Evolutionary conservation across 352 stramenopile genomes (phyloP).

Genomic region (Pythium vanterpoolii): DNA sequence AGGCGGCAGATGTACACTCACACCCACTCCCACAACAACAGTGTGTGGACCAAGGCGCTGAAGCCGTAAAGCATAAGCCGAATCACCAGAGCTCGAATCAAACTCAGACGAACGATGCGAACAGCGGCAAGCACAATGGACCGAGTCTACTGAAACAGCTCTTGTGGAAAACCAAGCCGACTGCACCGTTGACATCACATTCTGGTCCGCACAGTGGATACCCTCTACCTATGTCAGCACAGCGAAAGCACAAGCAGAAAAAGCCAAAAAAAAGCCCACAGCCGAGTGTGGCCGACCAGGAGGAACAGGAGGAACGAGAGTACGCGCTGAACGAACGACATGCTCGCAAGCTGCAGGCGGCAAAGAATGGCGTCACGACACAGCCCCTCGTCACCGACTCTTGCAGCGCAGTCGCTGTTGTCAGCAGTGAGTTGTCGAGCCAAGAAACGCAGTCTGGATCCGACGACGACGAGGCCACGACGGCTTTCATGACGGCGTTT

Average conservation of each 20-base stretch:
- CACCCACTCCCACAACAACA: neutral
- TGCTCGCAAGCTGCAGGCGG: conserved; percentile 36
- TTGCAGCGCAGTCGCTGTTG: neutral
- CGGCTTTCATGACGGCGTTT: conserved; percentile 28
- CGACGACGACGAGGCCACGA: conserved; percentile 32
- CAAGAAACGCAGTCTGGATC: conserved; percentile 73
- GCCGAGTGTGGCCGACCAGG: conserved; percentile 13
- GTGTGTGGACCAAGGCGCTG: neutral
- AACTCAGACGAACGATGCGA: conserved; percentile 17
- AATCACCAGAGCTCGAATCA: neutral
- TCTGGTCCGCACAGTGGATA: neutral
- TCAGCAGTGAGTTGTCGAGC: conserved; percentile 41
- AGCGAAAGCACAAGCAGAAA: neutral
- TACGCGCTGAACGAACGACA: conserved; percentile 42
- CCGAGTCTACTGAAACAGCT: conserved; percentile 49
- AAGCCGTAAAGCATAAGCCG: conserved; percentile 1
- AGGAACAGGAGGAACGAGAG: conserved; percentile 38
- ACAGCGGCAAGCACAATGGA: neutral
- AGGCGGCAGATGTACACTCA: neutral
- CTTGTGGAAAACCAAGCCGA: conserved; percentile 55
- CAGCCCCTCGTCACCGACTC: neutral
- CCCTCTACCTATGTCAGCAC: no score
- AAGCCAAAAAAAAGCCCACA: neutral
- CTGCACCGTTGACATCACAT: neutral
- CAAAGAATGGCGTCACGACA: conserved; percentile 21